Conservation (phyloP, 495 filamentous ascomycete species). For the Tuber microsphaerosporum region DNA sequence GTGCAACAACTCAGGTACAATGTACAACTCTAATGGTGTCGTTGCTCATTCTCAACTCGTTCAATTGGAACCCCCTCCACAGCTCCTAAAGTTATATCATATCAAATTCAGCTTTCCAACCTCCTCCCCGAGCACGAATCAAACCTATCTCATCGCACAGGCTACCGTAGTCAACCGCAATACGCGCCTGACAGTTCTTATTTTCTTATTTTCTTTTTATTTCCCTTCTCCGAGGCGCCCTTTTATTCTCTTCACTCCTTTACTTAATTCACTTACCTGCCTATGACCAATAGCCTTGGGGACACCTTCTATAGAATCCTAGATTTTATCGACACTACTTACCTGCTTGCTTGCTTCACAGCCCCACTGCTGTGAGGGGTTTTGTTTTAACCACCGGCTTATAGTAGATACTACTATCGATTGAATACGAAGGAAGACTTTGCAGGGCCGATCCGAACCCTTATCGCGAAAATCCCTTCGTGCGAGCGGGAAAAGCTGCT, state of each 20-base stretch:
- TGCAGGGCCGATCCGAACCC: background rate
- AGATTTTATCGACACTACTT: background rate
- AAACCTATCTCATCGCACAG: background rate
- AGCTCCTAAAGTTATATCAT: background rate
- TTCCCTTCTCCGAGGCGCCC: background rate
- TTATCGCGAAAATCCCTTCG: background rate
- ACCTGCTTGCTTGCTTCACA: background rate
- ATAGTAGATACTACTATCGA: background rate
- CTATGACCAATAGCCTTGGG: background rate
- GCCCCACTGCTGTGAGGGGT: background rate
- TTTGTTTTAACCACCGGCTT: background rate
- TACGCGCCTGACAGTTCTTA: background rate
- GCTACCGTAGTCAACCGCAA: background rate
- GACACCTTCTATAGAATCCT: background rate
- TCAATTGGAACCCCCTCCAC: background rate
- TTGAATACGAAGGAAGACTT: background rate
- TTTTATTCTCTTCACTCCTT: background rate
- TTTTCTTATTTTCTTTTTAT: background rate
- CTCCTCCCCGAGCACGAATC: background rate
- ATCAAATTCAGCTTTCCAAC: background rate
- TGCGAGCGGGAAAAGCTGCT: background rate
- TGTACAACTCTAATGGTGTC: too few species aligned
- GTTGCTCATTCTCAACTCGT: background rate
- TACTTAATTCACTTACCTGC: background rate
- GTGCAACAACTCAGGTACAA: too few species aligned